Percentiles rank a stretch among this genome's conserved stretches.
Evolutionary conservation across 257 asterid genomes (phyloP).

Genomic region (Nicotiana obtusifolia): DNA sequence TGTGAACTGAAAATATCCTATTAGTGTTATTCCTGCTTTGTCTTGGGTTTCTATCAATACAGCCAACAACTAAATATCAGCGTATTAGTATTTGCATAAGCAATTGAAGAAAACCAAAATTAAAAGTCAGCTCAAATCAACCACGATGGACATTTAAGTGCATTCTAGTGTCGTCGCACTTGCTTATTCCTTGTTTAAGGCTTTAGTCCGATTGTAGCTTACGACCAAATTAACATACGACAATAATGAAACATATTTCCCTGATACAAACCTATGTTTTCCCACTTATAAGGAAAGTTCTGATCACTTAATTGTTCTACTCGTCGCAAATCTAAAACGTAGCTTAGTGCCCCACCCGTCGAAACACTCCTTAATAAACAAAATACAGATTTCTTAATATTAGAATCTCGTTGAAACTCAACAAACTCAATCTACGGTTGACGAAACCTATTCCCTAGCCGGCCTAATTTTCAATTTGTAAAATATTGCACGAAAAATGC

Average conservation of each 20-base stretch:
- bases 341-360: slow-evolving; percentile 34
- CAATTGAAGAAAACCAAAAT: not conserved
- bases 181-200: not conserved
- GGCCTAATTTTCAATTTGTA: slow-evolving; percentile 26
- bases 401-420: slow-evolving; percentile 18
- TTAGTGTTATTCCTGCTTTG: slow-evolving; percentile 16
- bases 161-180: not conserved
- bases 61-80: slow-evolving; percentile 16
- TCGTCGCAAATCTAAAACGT: slow-evolving; percentile 19
- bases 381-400: slow-evolving; percentile 11
- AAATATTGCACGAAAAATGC: slow-evolving; percentile 28
- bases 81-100: slow-evolving; percentile 2
- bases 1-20: slow-evolving; percentile 35
- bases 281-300: not conserved
- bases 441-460: slow-evolving; percentile 33
- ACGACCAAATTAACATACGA: not conserved
- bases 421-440: slow-evolving; percentile 22
- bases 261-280: not conserved
- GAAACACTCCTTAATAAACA: slow-evolving; percentile 4
- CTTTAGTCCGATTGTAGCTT: not conserved
- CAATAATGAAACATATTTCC: not conserved
- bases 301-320: slow-evolving; percentile 19
- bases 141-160: not conserved
- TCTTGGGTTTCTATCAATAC: slow-evolving; percentile 30
- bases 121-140: slow-evolving; percentile 28